Base-by-base conservation (phyloP, 257 asterid genomes). In the Cruciata laevipes region DNA sequence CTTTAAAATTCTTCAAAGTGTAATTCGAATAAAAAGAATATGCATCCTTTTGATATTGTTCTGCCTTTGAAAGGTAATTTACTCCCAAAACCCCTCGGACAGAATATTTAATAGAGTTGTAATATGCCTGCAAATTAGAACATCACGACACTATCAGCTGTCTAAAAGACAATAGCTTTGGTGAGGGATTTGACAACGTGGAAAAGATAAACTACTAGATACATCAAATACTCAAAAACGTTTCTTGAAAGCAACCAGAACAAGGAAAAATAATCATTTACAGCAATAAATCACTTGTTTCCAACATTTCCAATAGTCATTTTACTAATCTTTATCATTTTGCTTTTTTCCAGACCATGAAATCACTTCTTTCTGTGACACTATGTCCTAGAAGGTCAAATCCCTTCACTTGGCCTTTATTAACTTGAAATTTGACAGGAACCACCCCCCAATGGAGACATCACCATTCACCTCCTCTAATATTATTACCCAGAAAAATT, bases 71-170 rank as follows among this genome's bases (percentile, higher is more conserved):
- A 63, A 16, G 35, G 11, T 72, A 73, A 69, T 47, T 51, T 40
- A 70, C 81, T 76, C 84, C 87, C 74, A 83, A 81, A 65, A 85
- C 85, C 74, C 63, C 82, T 74, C 80, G 87, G 40, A 90, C 73
- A 62, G 72, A 79, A 72, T 76, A 63, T 81, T 44, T 83, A 31
- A 93, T 73, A 55, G 67, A 79, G 82, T 87, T 91, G 67, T 74
- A 84, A 73, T 76, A 51, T 68, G 84, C 78, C 99, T 94, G 84
- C 20, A 58, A 70, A 75, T 20, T 69, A 49, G 33, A 38, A 23
- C 27, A 64, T 64, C 58, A 30, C 30, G 70, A 25, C 31, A 14
- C 66, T 31, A 23, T 44, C 61, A 72, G 38, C 65, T 47, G 60
- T 5, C 23, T 68, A 64, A 33, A 17, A 35, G 44, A 59, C 21